Evolutionary conservation across 2,329 filamentous ascomycete genomes (phyloP).

Genomic region (Calonectria montana): DNA sequence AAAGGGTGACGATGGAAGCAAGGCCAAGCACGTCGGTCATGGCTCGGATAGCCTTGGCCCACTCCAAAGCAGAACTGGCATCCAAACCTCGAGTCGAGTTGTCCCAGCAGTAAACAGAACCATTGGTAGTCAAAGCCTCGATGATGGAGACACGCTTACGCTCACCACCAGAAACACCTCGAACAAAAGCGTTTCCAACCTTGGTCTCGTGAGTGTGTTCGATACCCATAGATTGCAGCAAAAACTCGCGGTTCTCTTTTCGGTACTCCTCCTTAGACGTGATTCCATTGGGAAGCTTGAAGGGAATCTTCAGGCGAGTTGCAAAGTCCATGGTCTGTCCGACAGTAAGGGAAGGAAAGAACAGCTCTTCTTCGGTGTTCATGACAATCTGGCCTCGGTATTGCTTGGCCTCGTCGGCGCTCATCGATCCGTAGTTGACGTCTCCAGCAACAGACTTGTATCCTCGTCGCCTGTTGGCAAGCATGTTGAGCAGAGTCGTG

Average conservation of each 20-base stretch:
- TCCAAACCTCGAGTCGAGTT: constrained; percentile 75
- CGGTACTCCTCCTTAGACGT: constrained; percentile 58
- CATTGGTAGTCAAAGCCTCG: constrained; percentile 69
- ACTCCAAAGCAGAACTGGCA: constrained; percentile 72
- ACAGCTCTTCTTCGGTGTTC: constrained; percentile 76
- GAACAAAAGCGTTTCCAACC: constrained; percentile 74
- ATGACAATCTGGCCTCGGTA: constrained; percentile 72
- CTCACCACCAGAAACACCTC: constrained; percentile 76
- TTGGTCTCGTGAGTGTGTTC: constrained; percentile 72
- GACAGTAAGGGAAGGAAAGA: constrained; percentile 77
- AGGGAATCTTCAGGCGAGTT: constrained; percentile 67
- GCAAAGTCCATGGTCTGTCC: constrained; percentile 79
- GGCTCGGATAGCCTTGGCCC: constrained; percentile 69
- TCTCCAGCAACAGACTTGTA: constrained; percentile 69
- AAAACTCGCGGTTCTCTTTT: constrained; percentile 61
- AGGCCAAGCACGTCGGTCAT: constrained; percentile 72
- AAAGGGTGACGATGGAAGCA: constrained; percentile 72
- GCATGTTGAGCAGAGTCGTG: constrained; percentile 76
- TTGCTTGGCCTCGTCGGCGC: constrained; percentile 58
- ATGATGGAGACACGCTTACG: constrained; percentile 77
- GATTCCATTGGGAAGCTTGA: constrained; percentile 56
- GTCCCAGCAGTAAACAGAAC: constrained; percentile 74
- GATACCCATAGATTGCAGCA: constrained; percentile 68
- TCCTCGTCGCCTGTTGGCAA: constrained; percentile 72
- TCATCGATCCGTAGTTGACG: constrained; percentile 65